Conservation (phyloP, 495 filamentous ascomycete genomes). For the Xylaria castorea region DNA sequence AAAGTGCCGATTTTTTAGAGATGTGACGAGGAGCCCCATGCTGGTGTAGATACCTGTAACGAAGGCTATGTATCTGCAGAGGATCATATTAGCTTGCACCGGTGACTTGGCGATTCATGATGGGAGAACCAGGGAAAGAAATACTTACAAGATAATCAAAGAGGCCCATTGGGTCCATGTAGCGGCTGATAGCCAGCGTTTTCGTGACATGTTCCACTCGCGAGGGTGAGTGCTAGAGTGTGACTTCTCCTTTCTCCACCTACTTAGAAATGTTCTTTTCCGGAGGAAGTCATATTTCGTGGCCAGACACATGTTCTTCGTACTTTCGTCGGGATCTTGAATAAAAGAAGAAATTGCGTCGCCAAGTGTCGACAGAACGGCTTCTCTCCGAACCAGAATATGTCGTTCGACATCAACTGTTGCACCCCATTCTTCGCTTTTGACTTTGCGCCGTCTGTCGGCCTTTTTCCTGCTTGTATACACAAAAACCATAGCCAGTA, state of each 20-base stretch:
- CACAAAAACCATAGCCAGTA: constrained; percentile 23
- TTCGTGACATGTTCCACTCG: constrained; percentile 11
- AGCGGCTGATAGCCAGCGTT: constrained; percentile 24
- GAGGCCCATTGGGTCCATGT: constrained; percentile 25
- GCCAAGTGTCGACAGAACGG: constrained; percentile 34
- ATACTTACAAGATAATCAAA: constrained; percentile 18
- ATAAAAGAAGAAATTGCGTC: constrained; percentile 46
- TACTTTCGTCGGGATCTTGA: constrained; percentile 41
- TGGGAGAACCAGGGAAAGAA: neutral
- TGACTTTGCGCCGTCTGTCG: constrained; percentile 18
- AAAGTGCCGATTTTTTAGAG: constrained; percentile 27
- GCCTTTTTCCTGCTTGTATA: constrained; percentile 4
- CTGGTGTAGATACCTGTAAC: constrained; percentile 9
- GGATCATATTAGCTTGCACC: neutral
- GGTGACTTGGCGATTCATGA: neutral
- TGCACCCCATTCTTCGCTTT: constrained; percentile 9
- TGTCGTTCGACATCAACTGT: neutral
- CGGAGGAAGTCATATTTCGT: constrained; percentile 33
- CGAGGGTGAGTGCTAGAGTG: constrained; percentile 5
- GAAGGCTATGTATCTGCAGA: constrained; percentile 22
- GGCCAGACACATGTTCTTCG: constrained; percentile 36
- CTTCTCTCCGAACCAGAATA: constrained; percentile 6
- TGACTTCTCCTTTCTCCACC: constrained; percentile 12
- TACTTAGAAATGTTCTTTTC: constrained; percentile 4
- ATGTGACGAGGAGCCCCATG: constrained; percentile 1